Conservation (phyloP, 129 eudicot genomes). For the Flaveria sonorensis region DNA sequence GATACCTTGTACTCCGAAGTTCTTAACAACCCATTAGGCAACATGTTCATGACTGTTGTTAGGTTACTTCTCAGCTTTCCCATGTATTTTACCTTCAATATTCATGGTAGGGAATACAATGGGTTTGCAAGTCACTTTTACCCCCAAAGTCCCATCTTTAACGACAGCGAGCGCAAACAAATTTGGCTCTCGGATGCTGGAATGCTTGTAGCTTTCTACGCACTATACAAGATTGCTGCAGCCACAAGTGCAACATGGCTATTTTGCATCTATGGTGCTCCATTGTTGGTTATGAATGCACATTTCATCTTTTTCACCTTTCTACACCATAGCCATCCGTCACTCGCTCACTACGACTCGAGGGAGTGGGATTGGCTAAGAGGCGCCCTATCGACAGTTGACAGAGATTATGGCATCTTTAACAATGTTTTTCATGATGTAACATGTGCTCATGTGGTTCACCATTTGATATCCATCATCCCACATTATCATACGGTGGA, state of each 20-base stretch:
- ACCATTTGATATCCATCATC: constrained; percentile 36
- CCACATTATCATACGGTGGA: constrained; percentile 45
- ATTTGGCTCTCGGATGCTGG: constrained; percentile 27
- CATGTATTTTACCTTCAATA: constrained; percentile 30
- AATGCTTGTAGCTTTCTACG: constrained; percentile 7
- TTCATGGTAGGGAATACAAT: constrained; percentile 20
- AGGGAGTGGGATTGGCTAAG: constrained; percentile 29
- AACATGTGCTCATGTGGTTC: constrained; percentile 29
- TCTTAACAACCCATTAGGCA: constrained; percentile 33
- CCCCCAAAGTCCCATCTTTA: constrained; percentile 24
- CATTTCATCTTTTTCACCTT: constrained; percentile 20
- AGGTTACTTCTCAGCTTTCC: constrained; percentile 31
- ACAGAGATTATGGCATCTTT: constrained; percentile 27
- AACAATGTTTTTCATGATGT: constrained; percentile 24
- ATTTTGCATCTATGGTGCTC: constrained; percentile 30
- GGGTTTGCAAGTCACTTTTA: constrained; percentile 30
- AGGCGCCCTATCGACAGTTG: constrained; percentile 26
- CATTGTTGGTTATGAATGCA: constrained; percentile 26
- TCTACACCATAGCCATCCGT: constrained; percentile 28
- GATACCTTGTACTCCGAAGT: constrained; percentile 21
- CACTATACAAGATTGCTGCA: constrained; percentile 4
- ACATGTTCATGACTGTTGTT: constrained; percentile 24
- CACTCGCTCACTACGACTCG: constrained; percentile 22
- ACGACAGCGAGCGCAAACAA: constrained; percentile 21
- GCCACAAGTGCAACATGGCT: constrained; percentile 23